Percentiles rank a stretch among this genome's conserved stretches.
phyloP scores from a whole-genome alignment of 2,329 filamentous ascomycete genomes.

The Aspergillus glaucus region DNA sequence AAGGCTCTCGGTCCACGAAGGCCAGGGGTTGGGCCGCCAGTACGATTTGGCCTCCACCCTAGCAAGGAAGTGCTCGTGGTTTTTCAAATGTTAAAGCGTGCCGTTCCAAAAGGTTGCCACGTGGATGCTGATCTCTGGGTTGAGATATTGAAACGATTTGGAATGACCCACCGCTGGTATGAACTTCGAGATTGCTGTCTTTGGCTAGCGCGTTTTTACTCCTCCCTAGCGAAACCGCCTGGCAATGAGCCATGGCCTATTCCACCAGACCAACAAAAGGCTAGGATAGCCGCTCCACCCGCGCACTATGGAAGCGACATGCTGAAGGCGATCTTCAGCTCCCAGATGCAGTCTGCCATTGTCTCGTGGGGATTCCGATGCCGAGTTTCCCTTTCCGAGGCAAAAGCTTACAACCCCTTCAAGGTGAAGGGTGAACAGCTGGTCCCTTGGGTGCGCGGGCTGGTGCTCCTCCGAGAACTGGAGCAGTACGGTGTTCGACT shows the following conservation, averaged over 20 bases:
- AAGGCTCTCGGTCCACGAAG: slow-evolving; percentile 26
- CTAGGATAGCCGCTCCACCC: background rate
- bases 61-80: slow-evolving; percentile 40
- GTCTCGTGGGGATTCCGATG: slow-evolving; percentile 46
- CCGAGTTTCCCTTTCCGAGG: slow-evolving; percentile 16
- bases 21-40: slow-evolving; percentile 16
- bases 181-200: slow-evolving; percentile 48
- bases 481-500: slow-evolving; percentile 31
- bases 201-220: slow-evolving; percentile 46
- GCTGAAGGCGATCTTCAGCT: slow-evolving; percentile 38
- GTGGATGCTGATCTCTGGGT: slow-evolving; percentile 46
- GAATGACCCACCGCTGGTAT: slow-evolving; percentile 49
- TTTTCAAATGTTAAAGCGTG: slow-evolving; percentile 42
- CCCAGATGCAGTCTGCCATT: slow-evolving; percentile 41
- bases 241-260: slow-evolving; percentile 6
- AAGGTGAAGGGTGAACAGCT: slow-evolving; percentile 17
- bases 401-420: slow-evolving; percentile 13
- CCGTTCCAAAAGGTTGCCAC: slow-evolving; percentile 40
- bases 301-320: slow-evolving; percentile 15
- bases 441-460: slow-evolving; percentile 34
- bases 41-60: slow-evolving; percentile 20
- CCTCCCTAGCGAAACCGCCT: slow-evolving; percentile 6
- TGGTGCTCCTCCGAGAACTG: slow-evolving; percentile 34
- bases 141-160: slow-evolving; percentile 54
- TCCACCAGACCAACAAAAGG: slow-evolving; percentile 3